phyloP scores from a whole-genome alignment of 2,329 filamentous ascomycete species.

The Elsinoe australis region DNA sequence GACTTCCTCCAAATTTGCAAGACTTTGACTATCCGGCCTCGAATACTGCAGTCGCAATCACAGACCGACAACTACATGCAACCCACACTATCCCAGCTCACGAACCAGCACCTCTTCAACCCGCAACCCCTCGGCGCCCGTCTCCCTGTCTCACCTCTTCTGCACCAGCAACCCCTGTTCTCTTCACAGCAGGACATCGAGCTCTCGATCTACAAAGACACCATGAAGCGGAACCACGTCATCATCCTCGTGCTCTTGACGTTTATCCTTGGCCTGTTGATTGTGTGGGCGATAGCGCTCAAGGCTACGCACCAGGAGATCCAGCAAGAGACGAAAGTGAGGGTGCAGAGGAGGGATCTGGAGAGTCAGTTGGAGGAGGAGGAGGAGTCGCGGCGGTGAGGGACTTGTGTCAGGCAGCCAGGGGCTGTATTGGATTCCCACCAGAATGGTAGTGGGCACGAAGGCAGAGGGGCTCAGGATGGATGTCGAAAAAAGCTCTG shows the following conservation, averaged over 20 bases:
- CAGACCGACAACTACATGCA: not conserved
- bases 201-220: not conserved
- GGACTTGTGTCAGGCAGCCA: too few relatives aligned
- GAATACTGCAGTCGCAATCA: too few relatives aligned
- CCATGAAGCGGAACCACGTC: slow-evolving; percentile 10
- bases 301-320: not conserved
- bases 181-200: not conserved
- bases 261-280: not conserved
- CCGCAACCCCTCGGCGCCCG: not conserved
- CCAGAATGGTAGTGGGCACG: too few relatives aligned
- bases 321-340: not conserved
- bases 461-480: too few relatives aligned
- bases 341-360: not conserved
- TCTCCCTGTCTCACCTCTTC: not conserved
- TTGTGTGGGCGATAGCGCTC: slow-evolving; percentile 2
- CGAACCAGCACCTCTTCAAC: not conserved
- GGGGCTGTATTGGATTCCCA: too few relatives aligned
- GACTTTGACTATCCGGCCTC: too few relatives aligned
- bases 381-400: not conserved
- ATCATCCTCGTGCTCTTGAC: slow-evolving; percentile 4
- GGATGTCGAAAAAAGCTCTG: too few relatives aligned
- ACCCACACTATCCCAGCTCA: not conserved
- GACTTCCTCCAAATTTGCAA: too few relatives aligned
- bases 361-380: not conserved
- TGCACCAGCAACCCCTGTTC: not conserved